phyloP scores from a whole-genome alignment of 2,329 filamentous ascomycete genomes.

The Trichoderma sp. region DNA sequence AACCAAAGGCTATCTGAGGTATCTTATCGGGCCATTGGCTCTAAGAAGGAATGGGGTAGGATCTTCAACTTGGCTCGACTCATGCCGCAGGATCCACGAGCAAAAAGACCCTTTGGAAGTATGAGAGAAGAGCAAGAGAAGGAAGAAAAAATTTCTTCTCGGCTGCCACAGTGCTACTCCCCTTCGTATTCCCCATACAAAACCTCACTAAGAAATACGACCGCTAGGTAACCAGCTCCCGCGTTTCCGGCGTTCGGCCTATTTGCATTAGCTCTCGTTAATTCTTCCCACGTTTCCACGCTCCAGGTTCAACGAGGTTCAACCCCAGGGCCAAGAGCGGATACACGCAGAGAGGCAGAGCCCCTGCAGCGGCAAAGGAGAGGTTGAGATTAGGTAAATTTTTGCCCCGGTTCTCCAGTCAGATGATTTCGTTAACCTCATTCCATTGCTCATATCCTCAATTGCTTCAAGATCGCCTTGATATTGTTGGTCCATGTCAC shows the following conservation, averaged over 20 bases:
- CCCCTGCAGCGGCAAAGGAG: slow-evolving; percentile 28
- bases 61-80: not conserved
- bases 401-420: slow-evolving; percentile 39
- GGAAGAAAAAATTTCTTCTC: not conserved
- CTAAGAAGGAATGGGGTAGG: not conserved
- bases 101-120: not conserved
- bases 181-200: not conserved
- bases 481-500: slow-evolving; percentile 16
- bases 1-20: not conserved
- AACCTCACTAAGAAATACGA: not conserved
- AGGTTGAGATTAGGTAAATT: slow-evolving; percentile 41
- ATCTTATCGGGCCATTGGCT: slow-evolving; percentile 6
- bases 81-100: not conserved
- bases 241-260: slow-evolving; percentile 13
- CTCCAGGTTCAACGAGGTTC: not conserved
- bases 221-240: not conserved
- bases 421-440: slow-evolving; percentile 36
- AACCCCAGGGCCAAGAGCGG: slow-evolving; percentile 2
- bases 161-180: not conserved
- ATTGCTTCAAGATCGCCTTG: slow-evolving; percentile 13
- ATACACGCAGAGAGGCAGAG: not conserved
- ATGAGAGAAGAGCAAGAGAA: not conserved
- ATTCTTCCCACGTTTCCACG: slow-evolving; percentile 9
- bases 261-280: slow-evolving; percentile 17
- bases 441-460: slow-evolving; percentile 27